Evolutionary conservation across 2,329 filamentous ascomycete species (phyloP), one percentile per base, ranked within the genome.

Genomic region (Clonostachys rosea): DNA sequence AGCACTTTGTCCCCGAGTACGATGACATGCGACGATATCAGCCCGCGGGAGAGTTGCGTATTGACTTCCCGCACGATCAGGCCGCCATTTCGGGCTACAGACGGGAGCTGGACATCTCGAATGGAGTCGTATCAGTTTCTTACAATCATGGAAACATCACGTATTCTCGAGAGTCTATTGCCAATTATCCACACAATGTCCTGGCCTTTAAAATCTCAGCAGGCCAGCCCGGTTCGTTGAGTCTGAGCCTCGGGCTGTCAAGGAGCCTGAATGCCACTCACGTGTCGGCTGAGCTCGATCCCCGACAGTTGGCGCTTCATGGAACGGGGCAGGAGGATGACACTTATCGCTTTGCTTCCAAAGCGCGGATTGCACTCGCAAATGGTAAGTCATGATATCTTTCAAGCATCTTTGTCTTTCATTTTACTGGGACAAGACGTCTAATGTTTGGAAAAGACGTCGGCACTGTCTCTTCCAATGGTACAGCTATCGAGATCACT

Each of bases 71-170:
- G 12, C 48, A 50, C 64, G 44, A 55, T 55, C 30, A 47, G 65
- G 14, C 43, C 42, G 53, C 60, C 36, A 58, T 66, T 14, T 55
- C 70, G 30, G 62, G 39, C 7, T 58, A 57, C 44, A 42, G 50
- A 36, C 52, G 55, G 11, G 50, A 48, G 45, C 40, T 57, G 13
- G 54, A 57, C 40, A 43, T 58, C 11, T 40, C 42, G 6, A 46
- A 50, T 11, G 46, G 47, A 9, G 43, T 52, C 6, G 35, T 46
- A 18, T 44, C 50, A 11, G 47, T 53, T 5, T 45, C 47, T 6
- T 58, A 55, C 39, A 35, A 36, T 6, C 48, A 46, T 11, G 43
- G 42, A 5, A 56, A 52, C 5, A 46, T 55, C 3, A 49, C 49
- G 5, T 58, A 56, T 40, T 49, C 49, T 24, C 50, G 59, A 36